Base-by-base conservation (phyloP, 805 yeast genomes). In the Helenozyma rhizophorensis region DNA sequence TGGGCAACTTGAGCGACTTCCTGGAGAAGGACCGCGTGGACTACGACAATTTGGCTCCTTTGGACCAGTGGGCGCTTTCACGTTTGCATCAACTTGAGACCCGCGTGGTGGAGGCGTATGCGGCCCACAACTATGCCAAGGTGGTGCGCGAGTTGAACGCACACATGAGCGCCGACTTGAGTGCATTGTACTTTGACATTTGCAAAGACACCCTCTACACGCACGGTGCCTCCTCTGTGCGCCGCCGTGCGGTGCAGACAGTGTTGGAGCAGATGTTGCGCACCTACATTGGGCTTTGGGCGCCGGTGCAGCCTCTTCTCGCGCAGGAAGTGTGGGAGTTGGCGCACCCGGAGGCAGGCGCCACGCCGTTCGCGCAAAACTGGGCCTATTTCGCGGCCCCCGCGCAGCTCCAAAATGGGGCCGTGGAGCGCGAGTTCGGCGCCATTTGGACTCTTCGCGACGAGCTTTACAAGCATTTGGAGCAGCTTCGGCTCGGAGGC, bases 251-350 rank as follows among this genome's bases (percentile, higher is more conserved):
- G 2, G 71, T 74, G 6, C 90, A 83, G 54, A 78, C 83, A 3
- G 90, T 83, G 0, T 62, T 93, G 31, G 51, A 56, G 19, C 71
- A 78, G 41, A 65, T 85, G 10, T 60, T 87, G 12, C 66, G 65
- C 26, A 68, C 78, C 0, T 83, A 87, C 49, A 55, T 78, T n/a
- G 72, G 84, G 0, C 54, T 85, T 1, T 53, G 90, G 35, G 70
- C 88, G 0, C 97, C 98, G 2, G 76, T 93, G 1, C 60, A 83
- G 23, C 99, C 99, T 1, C 54, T 86, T 3, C 62, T 89, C 36
- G 71, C 90, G 0, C 97, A 93, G 58, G 97, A 93, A 51, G 87
- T 77, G 0, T 89, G 96, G 96, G 74, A 76, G 23, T 67, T 68
- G 37, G 59, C 35, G 26, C 17, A 39, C 56, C 19, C 36, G 18